Percentiles rank a stretch among this genome's conserved stretches.
phyloP scores from a whole-genome alignment of 805 yeast genomes.

The Barnettozyma salicaria region DNA sequence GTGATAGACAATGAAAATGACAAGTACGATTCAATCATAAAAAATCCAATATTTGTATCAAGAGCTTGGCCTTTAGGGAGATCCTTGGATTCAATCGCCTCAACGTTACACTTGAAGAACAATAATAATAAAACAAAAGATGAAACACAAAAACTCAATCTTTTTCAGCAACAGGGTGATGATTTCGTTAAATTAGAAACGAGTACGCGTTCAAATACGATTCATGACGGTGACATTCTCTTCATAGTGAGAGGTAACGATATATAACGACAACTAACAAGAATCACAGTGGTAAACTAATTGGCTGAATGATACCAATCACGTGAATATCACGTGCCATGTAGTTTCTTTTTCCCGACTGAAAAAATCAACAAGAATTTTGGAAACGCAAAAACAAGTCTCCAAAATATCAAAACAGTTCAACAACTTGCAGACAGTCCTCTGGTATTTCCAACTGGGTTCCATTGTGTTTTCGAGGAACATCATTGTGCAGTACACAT shows the following conservation, averaged over 20 bases:
- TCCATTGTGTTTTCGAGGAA: background rate
- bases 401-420: background rate
- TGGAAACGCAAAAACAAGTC: background rate
- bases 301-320: too few species aligned
- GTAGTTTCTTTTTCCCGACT: background rate
- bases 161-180: slow-evolving; percentile 15
- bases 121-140: slow-evolving; percentile 23
- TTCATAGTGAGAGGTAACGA: slow-evolving; percentile 23
- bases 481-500: too few species aligned
- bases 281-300: too few species aligned
- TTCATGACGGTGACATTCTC: slow-evolving; percentile 18
- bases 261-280: background rate
- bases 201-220: slow-evolving; percentile 15
- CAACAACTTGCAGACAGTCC: too few species aligned
- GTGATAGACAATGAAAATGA: slow-evolving; percentile 22
- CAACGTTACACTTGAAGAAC: slow-evolving; percentile 18
- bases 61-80: slow-evolving; percentile 26
- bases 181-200: slow-evolving; percentile 18
- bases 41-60: slow-evolving; percentile 19
- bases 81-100: slow-evolving; percentile 22
- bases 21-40: slow-evolving; percentile 17
- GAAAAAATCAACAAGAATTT: background rate
- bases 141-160: slow-evolving; percentile 14
- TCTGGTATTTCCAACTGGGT: background rate
- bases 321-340: background rate